Conservation (phyloP, 2,329 filamentous ascomycete species). For the Daldinia sp. region DNA sequence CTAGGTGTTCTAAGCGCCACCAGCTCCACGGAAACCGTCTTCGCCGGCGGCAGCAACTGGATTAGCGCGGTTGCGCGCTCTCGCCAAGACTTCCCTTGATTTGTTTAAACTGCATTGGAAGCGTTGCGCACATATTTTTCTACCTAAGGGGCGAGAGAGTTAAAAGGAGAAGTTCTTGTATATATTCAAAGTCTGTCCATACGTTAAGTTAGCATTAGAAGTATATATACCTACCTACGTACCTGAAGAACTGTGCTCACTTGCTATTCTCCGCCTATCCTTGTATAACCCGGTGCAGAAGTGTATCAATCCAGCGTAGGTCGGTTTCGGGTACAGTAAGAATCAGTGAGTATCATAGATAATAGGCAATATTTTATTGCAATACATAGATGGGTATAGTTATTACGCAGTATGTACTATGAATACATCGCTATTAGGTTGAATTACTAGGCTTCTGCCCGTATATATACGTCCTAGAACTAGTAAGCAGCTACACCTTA, state of each 20-base stretch:
- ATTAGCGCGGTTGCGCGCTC: constrained; percentile 4
- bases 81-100: constrained; percentile 16
- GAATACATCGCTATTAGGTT: not conserved
- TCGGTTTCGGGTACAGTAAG: too few species aligned
- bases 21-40: constrained; percentile 14
- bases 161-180: not conserved
- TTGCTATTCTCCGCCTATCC: too few species aligned
- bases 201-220: not conserved
- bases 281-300: too few species aligned
- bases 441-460: not conserved
- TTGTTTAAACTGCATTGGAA: not conserved
- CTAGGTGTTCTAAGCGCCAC: constrained; percentile 27
- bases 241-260: too few species aligned
- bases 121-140: not conserved
- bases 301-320: too few species aligned
- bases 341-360: too few species aligned
- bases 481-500: not conserved
- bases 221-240: not conserved
- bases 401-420: not conserved
- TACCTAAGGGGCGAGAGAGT: not conserved
- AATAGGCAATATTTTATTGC: too few species aligned
- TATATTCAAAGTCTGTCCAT: not conserved
- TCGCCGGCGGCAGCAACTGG: constrained; percentile 27
- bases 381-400: not conserved
- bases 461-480: constrained; percentile 34